Evolutionary conservation across 2,329 filamentous ascomycete species (phyloP).

Genomic region (Hypoxylon sp.): DNA sequence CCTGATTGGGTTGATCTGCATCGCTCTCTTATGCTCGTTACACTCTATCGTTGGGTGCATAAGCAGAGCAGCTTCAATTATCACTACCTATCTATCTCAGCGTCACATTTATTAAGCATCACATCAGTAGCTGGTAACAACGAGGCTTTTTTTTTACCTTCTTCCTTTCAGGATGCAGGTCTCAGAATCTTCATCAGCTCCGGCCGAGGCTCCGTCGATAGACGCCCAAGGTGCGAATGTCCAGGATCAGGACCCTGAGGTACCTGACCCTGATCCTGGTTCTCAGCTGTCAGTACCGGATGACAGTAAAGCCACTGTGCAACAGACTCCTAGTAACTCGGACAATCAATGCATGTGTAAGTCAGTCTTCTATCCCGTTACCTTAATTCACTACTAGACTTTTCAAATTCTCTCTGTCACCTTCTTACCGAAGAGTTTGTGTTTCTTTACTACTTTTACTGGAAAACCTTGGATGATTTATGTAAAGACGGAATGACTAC

Average conservation of each 20-base stretch:
- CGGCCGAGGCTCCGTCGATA: conserved; percentile 36
- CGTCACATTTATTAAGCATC: conserved; percentile 10
- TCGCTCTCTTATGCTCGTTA: conserved; percentile 19
- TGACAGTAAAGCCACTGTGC: conserved; percentile 14
- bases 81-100: neutral
- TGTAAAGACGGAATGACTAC: conserved; percentile 16
- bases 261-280: conserved; percentile 8
- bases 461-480: conserved; percentile 15
- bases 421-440: conserved; percentile 13
- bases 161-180: conserved; percentile 34
- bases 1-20: conserved; percentile 22
- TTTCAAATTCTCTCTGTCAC: conserved; percentile 4
- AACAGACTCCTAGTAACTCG: conserved; percentile 12
- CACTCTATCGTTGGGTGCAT: conserved; percentile 22
- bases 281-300: conserved; percentile 25
- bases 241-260: no score
- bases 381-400: conserved; percentile 4
- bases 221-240: conserved; percentile 15
- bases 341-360: conserved; percentile 29
- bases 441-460: neutral
- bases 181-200: conserved; percentile 37
- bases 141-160: conserved; percentile 27
- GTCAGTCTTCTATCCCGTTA: conserved; percentile 13
- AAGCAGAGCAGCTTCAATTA: conserved; percentile 16
- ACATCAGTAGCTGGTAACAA: conserved; percentile 12